Evolutionary conservation across 129 eudicot genomes (phyloP).

Genomic region (Lactuca saligna): DNA sequence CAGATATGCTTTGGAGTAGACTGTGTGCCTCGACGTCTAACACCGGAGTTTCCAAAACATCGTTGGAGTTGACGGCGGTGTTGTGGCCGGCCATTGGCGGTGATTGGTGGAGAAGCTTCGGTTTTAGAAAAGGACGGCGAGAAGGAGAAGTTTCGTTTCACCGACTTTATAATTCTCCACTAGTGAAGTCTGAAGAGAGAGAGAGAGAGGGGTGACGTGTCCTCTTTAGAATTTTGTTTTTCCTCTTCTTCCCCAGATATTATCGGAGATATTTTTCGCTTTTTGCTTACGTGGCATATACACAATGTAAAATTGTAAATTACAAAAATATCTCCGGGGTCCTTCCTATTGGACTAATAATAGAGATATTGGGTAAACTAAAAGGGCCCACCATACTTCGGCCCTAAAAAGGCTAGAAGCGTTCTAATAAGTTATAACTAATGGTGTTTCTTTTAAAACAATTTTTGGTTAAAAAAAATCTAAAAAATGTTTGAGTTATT

Average conservation of each 20-base stretch:
- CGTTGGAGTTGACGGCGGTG: constrained; percentile 17
- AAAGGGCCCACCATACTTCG: not conserved
- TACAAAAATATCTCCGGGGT: constrained; percentile 3
- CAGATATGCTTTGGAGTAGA: constrained; percentile 55
- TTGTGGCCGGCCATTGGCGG: constrained; percentile 46
- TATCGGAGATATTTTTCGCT: constrained; percentile 40
- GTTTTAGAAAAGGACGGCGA: not conserved
- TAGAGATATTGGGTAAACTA: not conserved
- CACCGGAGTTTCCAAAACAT: constrained; percentile 48
- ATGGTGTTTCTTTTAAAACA: too few species aligned
- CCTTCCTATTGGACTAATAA: not conserved
- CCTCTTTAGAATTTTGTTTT: constrained; percentile 15
- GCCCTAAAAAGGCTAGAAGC: not conserved
- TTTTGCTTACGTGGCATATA: constrained; percentile 37
- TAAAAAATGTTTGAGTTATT: too few species aligned
- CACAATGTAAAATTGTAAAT: not conserved
- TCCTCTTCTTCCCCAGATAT: constrained; percentile 23
- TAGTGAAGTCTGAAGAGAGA: constrained; percentile 24
- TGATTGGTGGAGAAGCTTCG: constrained; percentile 23
- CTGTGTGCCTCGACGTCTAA: constrained; percentile 32
- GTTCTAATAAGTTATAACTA: too few species aligned
- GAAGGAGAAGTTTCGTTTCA: constrained; percentile 13
- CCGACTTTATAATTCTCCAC: constrained; percentile 22
- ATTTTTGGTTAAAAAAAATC: too few species aligned
- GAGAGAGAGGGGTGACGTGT: constrained; percentile 36